Conservation (phyloP, 1,284 basidiomycete genomes). For the Leccinum fuscescens region DNA sequence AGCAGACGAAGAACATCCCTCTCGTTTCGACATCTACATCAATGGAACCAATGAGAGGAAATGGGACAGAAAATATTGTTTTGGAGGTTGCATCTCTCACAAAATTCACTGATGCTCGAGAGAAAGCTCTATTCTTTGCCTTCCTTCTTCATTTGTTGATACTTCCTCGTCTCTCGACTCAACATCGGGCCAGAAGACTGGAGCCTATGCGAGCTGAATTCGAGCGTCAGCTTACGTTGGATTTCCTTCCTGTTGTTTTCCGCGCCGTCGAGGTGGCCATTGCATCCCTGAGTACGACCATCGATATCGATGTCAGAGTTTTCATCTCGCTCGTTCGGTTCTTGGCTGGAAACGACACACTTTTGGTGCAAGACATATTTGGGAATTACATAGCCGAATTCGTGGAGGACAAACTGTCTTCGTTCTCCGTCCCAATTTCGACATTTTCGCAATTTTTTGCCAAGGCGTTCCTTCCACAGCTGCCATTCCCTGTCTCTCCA, state of each 20-base stretch:
- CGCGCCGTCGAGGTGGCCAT: constrained; percentile 30
- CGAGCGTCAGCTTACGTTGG: constrained; percentile 26
- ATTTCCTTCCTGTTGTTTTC: constrained; percentile 42
- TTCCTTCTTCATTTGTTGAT: constrained; percentile 45
- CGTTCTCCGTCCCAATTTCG: constrained; percentile 23
- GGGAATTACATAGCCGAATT: constrained; percentile 30
- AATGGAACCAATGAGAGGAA: background rate
- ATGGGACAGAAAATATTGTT: constrained; percentile 6
- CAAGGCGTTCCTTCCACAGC: constrained; percentile 14
- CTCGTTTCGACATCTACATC: background rate
- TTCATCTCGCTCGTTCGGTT: constrained; percentile 44
- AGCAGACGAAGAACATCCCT: background rate
- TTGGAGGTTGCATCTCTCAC: constrained; percentile 10
- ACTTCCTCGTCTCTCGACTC: constrained; percentile 42
- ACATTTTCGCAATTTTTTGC: constrained; percentile 27
- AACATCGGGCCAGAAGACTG: constrained; percentile 41
- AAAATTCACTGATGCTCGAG: background rate
- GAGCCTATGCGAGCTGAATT: constrained; percentile 34
- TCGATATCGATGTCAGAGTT: constrained; percentile 53
- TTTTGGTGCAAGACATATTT: constrained; percentile 29
- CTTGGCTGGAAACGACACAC: constrained; percentile 26
- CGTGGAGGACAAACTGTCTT: constrained; percentile 29
- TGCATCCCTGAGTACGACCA: constrained; percentile 20
- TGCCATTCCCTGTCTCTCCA: constrained; percentile 1
- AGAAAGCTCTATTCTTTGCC: constrained; percentile 31